phyloP scores from a whole-genome alignment of 306 rosid genomes.

The Sechiopsis laciniata region DNA sequence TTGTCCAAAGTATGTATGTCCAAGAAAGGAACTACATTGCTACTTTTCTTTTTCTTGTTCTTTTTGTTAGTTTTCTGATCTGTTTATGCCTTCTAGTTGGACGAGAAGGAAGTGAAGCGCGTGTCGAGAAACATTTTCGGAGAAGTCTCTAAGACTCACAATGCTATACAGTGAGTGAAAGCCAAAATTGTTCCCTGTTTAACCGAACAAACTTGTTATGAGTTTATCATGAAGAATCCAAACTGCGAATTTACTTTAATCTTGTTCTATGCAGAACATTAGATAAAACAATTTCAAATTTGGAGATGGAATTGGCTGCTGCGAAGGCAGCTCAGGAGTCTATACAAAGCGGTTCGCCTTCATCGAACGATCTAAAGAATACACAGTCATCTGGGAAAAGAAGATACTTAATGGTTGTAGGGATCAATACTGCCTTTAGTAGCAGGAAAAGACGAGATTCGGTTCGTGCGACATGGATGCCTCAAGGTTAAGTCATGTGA shows the following conservation, averaged over 20 bases:
- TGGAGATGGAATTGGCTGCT: too few relatives aligned
- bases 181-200: neutral
- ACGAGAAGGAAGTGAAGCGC: conserved; percentile 58
- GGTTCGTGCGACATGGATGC: too few relatives aligned
- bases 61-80: neutral
- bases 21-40: conserved; percentile 12
- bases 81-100: conserved; percentile 45
- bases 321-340: too few relatives aligned
- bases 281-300: too few relatives aligned
- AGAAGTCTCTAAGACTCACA: conserved; percentile 62
- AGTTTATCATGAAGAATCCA: neutral
- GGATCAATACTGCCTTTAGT: too few relatives aligned
- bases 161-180: conserved; percentile 62
- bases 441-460: too few relatives aligned
- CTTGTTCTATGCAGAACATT: too few relatives aligned
- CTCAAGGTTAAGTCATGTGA: too few relatives aligned
- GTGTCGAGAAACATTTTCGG: conserved; percentile 47
- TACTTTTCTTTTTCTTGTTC: neutral
- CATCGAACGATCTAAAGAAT: too few relatives aligned
- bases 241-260: neutral
- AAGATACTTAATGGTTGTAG: too few relatives aligned
- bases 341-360: too few relatives aligned
- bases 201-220: neutral
- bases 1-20: conserved; percentile 12
- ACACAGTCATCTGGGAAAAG: too few relatives aligned